phyloP scores from a whole-genome alignment of 2,329 filamentous ascomycete genomes.

The Pleomassaria siparia region DNA sequence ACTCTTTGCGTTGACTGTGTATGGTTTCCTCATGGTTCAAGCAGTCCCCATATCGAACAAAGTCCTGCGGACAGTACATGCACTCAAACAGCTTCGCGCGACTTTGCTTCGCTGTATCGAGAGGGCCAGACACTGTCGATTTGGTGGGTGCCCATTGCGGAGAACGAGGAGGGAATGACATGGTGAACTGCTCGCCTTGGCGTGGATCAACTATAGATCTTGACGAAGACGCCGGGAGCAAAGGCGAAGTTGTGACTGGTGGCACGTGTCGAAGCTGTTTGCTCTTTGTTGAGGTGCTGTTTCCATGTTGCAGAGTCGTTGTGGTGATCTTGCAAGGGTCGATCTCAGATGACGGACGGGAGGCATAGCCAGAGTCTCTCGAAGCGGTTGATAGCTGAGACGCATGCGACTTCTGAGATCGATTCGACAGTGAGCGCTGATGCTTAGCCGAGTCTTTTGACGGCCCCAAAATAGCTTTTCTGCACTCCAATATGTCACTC shows the following conservation, averaged over 20 bases:
- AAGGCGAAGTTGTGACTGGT: not conserved
- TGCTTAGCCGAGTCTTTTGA: too few species aligned
- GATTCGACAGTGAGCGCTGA: too few species aligned
- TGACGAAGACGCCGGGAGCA: not conserved
- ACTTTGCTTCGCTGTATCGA: not conserved
- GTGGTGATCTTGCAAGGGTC: not conserved
- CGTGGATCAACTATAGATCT: not conserved
- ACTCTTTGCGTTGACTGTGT: slow-evolving; percentile 7
- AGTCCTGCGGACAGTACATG: slow-evolving; percentile 6
- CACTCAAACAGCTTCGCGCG: slow-evolving; percentile 4
- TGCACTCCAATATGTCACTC: slow-evolving; percentile 4
- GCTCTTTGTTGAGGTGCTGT: not conserved
- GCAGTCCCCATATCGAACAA: slow-evolving; percentile 7
- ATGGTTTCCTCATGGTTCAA: slow-evolving; percentile 6
- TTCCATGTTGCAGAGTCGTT: not conserved
- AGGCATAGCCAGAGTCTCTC: slow-evolving; percentile 7
- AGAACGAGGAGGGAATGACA: not conserved
- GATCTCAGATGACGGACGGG: slow-evolving; percentile 2
- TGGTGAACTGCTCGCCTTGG: not conserved
- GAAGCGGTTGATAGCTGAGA: not conserved
- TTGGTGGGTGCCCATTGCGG: not conserved
- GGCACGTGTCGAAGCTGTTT: not conserved
- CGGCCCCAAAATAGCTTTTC: slow-evolving; percentile 1
- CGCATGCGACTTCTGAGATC: not conserved
- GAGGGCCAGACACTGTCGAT: not conserved